Percentiles rank a stretch among this genome's conserved stretches.
Evolutionary conservation across 2,329 filamentous ascomycete species (phyloP).

Genomic region (Chrysoporthe austroafricana): DNA sequence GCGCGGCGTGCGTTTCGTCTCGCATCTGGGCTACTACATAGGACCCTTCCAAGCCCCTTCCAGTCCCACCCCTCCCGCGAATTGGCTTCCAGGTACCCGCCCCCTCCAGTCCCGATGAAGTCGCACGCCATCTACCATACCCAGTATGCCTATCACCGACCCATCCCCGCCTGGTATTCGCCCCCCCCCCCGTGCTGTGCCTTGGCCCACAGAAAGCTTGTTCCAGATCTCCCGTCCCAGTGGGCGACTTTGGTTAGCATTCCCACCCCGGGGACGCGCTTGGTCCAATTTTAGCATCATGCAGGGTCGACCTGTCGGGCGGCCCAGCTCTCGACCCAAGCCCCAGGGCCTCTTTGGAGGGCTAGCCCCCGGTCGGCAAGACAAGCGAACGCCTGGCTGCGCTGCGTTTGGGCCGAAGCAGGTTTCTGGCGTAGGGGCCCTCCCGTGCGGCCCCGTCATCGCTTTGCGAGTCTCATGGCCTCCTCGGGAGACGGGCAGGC

Average conservation of each 20-base stretch:
- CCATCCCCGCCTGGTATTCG: not conserved
- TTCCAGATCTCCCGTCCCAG: not conserved
- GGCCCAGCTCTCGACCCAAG: not conserved
- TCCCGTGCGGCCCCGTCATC: not conserved
- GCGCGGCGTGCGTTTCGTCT: not conserved
- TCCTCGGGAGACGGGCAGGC: not conserved
- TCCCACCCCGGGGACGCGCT: not conserved
- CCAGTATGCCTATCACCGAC: not conserved
- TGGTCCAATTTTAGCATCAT: slow-evolving; percentile 16
- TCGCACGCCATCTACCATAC: too few species aligned
- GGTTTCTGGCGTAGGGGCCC: not conserved
- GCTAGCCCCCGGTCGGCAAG: slow-evolving; percentile 3
- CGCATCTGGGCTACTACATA: not conserved
- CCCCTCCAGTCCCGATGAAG: not conserved
- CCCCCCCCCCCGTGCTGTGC: not conserved
- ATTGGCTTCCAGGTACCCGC: not conserved
- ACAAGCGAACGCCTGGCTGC: slow-evolving; percentile 4
- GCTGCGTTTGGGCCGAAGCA: not conserved
- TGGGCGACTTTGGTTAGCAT: not conserved
- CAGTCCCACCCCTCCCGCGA: not conserved
- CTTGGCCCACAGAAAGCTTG: slow-evolving; percentile 1
- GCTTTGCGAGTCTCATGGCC: not conserved
- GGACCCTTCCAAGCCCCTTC: not conserved
- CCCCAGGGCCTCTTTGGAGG: not conserved
- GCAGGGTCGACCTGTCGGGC: slow-evolving; percentile 11